Evolutionary conservation across 2,329 filamentous ascomycete species (phyloP).

Genomic region (Xylariales sp.): DNA sequence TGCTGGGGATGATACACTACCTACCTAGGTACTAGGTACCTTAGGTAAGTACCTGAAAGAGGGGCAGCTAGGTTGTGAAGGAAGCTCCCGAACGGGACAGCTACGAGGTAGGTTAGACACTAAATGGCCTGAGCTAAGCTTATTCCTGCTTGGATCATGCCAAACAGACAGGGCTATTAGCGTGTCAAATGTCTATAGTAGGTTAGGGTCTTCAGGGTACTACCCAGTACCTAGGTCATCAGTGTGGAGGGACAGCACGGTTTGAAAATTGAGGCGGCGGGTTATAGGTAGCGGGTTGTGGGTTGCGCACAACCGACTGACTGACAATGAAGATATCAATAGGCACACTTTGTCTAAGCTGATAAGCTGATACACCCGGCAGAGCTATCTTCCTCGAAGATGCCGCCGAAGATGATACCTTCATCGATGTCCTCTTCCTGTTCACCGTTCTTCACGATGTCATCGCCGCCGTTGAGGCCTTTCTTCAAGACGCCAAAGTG

Average conservation of each 20-base stretch:
- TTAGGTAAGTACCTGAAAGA: too few relatives aligned
- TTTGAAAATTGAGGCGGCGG: slow-evolving; percentile 22
- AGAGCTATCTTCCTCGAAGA: slow-evolving; percentile 30
- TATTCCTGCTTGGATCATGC: background rate
- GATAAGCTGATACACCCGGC: slow-evolving; percentile 31
- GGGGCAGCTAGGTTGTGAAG: too few relatives aligned
- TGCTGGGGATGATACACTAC: too few relatives aligned
- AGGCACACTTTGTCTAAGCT: background rate
- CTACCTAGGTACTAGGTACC: too few relatives aligned
- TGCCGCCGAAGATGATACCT: slow-evolving; percentile 29
- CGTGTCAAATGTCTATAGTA: background rate
- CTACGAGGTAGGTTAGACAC: background rate
- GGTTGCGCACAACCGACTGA: too few relatives aligned
- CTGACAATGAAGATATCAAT: background rate
- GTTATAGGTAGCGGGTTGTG: background rate
- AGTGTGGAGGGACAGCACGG: background rate
- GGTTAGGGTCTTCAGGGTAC: background rate
- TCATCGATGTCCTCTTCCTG: slow-evolving; percentile 26
- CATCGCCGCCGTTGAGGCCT: slow-evolving; percentile 25
- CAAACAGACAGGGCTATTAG: background rate
- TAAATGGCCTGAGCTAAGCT: background rate
- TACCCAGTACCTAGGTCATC: background rate
- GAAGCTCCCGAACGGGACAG: too few relatives aligned
- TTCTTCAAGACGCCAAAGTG: slow-evolving; percentile 31
- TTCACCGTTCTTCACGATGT: slow-evolving; percentile 30